Evolutionary conservation across 257 asterid species (phyloP).

Genomic region (Salvia miltiorrhiza): DNA sequence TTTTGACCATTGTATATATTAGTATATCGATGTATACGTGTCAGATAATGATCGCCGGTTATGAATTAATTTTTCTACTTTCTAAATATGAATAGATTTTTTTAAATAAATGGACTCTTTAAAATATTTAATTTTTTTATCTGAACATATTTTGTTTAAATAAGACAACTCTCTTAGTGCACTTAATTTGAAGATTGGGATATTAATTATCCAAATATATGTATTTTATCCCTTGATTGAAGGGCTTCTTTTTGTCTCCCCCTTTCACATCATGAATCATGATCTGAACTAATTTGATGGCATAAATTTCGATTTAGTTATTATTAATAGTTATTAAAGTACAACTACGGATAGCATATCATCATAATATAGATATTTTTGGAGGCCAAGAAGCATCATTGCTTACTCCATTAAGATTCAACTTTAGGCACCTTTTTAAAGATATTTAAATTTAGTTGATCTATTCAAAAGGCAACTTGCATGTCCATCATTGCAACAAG

Average conservation of each 20-base stretch:
- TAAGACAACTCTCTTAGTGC: too few species aligned
- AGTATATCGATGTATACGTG: too few species aligned
- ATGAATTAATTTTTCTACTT: too few species aligned
- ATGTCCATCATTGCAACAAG: slow-evolving; percentile 6
- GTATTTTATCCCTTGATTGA: background rate
- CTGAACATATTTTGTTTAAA: too few species aligned
- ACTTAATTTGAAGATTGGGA: too few species aligned
- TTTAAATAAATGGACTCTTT: too few species aligned
- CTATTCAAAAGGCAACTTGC: slow-evolving; percentile 10
- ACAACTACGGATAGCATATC: slow-evolving; percentile 15
- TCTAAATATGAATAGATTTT: too few species aligned
- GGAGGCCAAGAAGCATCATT: slow-evolving; percentile 11
- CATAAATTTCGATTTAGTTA: background rate
- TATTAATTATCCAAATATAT: too few species aligned
- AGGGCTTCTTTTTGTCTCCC: slow-evolving; percentile 6
- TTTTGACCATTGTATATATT: too few species aligned
- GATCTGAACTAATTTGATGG: background rate
- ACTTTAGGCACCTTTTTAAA: slow-evolving; percentile 11
- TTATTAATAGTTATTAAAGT: slow-evolving; percentile 9
- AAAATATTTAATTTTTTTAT: too few species aligned
- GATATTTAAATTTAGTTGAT: slow-evolving; percentile 18
- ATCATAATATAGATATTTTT: slow-evolving; percentile 17
- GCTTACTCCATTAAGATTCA: background rate
- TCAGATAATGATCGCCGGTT: too few species aligned
- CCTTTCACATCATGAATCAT: slow-evolving; percentile 22